Evolutionary conservation across 1,284 basidiomycete genomes (phyloP), one percentile per base, ranked within the genome.

Genomic region (Apiotrichum veenhuisii): DNA sequence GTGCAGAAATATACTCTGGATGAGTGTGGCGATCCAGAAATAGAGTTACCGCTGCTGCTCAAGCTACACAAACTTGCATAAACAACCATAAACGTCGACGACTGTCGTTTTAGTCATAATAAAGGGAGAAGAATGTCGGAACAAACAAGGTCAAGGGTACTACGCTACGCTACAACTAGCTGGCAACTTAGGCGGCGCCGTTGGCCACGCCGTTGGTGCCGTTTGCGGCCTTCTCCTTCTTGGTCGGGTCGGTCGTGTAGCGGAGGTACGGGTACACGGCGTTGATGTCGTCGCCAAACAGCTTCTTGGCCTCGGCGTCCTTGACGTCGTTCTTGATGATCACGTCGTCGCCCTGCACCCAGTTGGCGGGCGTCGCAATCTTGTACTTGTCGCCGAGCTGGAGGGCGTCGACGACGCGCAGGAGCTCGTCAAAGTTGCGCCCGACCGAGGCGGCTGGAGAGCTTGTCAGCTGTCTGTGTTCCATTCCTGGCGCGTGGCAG

Each of bases 331-430:
- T 89, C 78, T 97, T 93, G 42, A 99, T 87, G 70, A 99, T 97
- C 57, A 98, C 94, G 72, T 92, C 87, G 18, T 94, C 87, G 46
- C 92, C 33, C 50, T 23, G 26, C 27, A 20, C 9, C 50, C 37
- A 52, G 37, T 44, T 50, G 26, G 55, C 55, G 10, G 55, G 55
- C 20, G 52, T 56, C n/a, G 53, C 47, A 23, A 54, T 44, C 58
- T 77, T 76, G 81, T 94, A 82, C 81, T 89, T 92, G 82, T 98
- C 94, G 48, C 91, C 90, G 59, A 95, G 82, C 77, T 98, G 96
- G 56, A 99, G 85, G 50, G 91, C 86, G 75, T 91, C 88, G 64
- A 91, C 79, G 54, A 85, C 85, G 50, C 94, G 86, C 59, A 96
- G 76, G 68, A 96, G 86, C 78, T 97, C 94, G 70, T 87, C 86